Evolutionary conservation across 331 rosid genomes (phyloP), one percentile per base, ranked within the genome.

Genomic region (Dryas integrifolia): DNA sequence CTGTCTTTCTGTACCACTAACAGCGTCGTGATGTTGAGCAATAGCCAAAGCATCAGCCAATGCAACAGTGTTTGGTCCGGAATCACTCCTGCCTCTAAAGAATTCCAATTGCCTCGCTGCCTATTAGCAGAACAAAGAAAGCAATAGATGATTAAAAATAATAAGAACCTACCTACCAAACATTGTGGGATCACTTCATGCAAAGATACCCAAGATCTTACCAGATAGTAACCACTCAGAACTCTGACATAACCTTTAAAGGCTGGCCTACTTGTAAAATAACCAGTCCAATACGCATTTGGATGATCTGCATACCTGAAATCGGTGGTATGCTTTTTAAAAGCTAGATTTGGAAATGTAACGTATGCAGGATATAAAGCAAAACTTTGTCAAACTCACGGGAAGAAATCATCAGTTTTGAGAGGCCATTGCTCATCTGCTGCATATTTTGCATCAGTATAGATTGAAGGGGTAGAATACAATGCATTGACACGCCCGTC

Each of bases 241-340:
- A 39, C 50, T 79, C 84, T 74, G 63, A 80, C 80, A 45, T 76
- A 83, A 58, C 84, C 82, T 69, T 83, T 83, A 58, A 83, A 68
- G 21, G 80, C 84, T 6, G 87, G 87, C 11, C 87, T 74, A 64
- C 87, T 83, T 5, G 87, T 79, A 68, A 76, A 83, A 66, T 79
- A 83, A 21, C 87, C 87, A 26, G 87, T 83, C 87, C 87, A 83
- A 26, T 83, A 83, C 3, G 87, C 84, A 73, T 83, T 76, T 57
- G 70, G 77, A 56, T 66, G 69, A 65, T 83, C 84, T 5, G 87
- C 87, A 64, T 83, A 80, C 67, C 87, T 83, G 76, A 76, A 72
- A 55, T 77, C 13, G 70, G 67, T 73, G 67, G 10, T 15, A 9
- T 26, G 11, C 26, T 55, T 18, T 49, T 40, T 40, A 52, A n/a